These are phyloP conservation scores for Ophiostoma tasmaniense DNA, from an alignment of 2,329 filamentous ascomycete species.

Conservation along the genomic window DNA sequence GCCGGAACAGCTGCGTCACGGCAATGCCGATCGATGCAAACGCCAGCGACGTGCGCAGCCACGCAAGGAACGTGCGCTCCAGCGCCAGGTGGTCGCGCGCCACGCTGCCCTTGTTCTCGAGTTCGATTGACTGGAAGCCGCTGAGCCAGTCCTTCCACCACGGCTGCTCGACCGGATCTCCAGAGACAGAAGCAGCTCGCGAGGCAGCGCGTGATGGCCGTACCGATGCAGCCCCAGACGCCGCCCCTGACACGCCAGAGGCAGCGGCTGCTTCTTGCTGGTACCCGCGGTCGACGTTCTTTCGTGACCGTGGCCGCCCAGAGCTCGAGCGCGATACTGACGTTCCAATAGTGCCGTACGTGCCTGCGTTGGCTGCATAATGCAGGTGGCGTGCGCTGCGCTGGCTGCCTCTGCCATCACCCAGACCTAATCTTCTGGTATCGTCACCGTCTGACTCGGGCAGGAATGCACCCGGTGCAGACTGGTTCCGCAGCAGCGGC, in stretches of 20 bases:
- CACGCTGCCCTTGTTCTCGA: slow-evolving; percentile 80
- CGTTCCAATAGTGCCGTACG: slow-evolving; percentile 10
- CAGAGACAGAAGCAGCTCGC: neutral
- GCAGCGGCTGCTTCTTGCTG: neutral
- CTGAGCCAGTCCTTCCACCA: slow-evolving; percentile 41
- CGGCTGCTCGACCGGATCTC: slow-evolving; percentile 22
- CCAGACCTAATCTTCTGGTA: slow-evolving; percentile 10
- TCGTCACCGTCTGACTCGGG: slow-evolving; percentile 19
- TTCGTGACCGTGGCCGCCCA: slow-evolving; percentile 1
- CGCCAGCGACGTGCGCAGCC: slow-evolving; percentile 72
- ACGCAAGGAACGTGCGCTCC: slow-evolving; percentile 77
- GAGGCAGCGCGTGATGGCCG: neutral
- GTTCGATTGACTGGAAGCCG: slow-evolving; percentile 55
- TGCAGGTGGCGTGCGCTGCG: slow-evolving; percentile 15
- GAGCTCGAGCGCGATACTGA: slow-evolving; percentile 7
- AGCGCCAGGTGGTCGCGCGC: slow-evolving; percentile 74
- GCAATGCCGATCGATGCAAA: slow-evolving; percentile 79
- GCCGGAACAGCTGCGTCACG: slow-evolving; percentile 74
- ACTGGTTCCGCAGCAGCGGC: slow-evolving; percentile 19
- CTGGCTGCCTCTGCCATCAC: slow-evolving; percentile 20
- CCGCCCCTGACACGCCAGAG: neutral
- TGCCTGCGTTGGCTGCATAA: slow-evolving; percentile 16
- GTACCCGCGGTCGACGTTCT: neutral
- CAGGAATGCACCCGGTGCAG: slow-evolving; percentile 17
- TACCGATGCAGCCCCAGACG: neutral